Percentiles rank a stretch among this genome's conserved stretches.
These are phyloP conservation scores for Astrocystis sublimbata DNA, from an alignment of 495 filamentous ascomycete genomes.

Conservation along the genomic window DNA sequence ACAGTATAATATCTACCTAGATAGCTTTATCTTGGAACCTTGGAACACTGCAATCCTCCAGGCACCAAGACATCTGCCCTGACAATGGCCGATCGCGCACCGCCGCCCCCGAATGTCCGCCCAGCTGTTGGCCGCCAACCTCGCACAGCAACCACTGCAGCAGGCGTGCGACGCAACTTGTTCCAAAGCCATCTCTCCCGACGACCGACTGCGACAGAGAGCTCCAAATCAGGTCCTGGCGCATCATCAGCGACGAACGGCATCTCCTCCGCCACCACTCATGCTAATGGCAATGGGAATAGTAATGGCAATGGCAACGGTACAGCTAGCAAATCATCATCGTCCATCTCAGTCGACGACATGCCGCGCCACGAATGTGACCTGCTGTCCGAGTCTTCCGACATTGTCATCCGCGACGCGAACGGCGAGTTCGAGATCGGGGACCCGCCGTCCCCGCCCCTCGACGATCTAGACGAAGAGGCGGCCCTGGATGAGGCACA, in stretches of 20 bases:
- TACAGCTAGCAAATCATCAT: not conserved
- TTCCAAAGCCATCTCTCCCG: slow-evolving; percentile 72
- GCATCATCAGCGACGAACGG: not conserved
- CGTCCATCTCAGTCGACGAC: slow-evolving; percentile 27
- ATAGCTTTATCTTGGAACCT: too few species aligned
- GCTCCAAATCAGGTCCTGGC: not conserved
- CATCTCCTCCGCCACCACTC: not conserved
- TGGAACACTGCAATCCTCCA: not conserved
- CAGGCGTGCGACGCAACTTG: slow-evolving; percentile 65
- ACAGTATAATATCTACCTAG: too few species aligned
- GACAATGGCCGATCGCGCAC: slow-evolving; percentile 31
- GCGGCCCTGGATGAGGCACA: slow-evolving; percentile 44
- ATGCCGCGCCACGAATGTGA: slow-evolving; percentile 34
- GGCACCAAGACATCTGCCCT: not conserved
- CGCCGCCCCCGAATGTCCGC: slow-evolving; percentile 27
- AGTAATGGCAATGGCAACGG: too few species aligned
- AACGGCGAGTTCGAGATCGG: slow-evolving; percentile 75
- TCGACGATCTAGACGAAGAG: slow-evolving; percentile 56
- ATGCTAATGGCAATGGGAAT: too few species aligned
- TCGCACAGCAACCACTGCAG: slow-evolving; percentile 24
- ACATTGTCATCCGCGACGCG: slow-evolving; percentile 75
- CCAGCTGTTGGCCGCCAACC: slow-evolving; percentile 19
- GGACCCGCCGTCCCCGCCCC: slow-evolving; percentile 57
- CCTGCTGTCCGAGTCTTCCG: slow-evolving; percentile 50
- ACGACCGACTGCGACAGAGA: slow-evolving; percentile 54